Base-by-base conservation (phyloP, 2,329 filamentous ascomycete genomes). In the Trichoderma semiorbis region DNA sequence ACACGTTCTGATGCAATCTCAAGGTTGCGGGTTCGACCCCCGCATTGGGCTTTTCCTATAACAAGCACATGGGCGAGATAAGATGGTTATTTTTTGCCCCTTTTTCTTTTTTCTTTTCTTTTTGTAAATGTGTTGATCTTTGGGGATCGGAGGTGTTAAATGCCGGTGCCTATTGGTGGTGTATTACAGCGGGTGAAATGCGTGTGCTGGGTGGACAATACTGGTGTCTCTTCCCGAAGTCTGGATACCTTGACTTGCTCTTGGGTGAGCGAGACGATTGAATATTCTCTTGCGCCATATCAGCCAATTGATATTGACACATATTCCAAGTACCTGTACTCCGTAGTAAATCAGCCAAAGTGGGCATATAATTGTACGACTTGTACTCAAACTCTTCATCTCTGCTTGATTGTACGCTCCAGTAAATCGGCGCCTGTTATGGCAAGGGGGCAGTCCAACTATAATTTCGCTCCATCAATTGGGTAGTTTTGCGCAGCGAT, bases 1-100 rank as follows among this genome's bases (percentile, higher is more conserved):
- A 72, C 70, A 64, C 64, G 65, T 72, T 72, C 70, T 72, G 70
- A 72, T 72, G 57, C 57, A 60, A 66, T 72, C 85, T 86, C 83
- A 85, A 86, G 84, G 84, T 83, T 86, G 84, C 82, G 84, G 84
- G 86, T 88, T 87, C 84, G 84, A 85, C 80, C 80, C 80, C 80
- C 80, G 79, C 80, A 80, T 81, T 77, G 80, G 80, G 78, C 80
- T 81, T 64, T 81, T 81, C 80, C 80, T 81, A 80, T 80, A 78
- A 11, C 43, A 50, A 53, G 47, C 53, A 63, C 60, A 28, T 28
- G 60, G 36, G 39, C 24, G 34, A 39, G 34, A 63, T 61, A 61
- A 18, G n/a, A 10, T 43, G 36, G 47, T 50, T 53, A 11, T 24
- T 53, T 53, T 53, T 50, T 24, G 36, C 7, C 1, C 3, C 18